Evolutionary conservation across 2,329 filamentous ascomycete species (phyloP), one percentile per base, ranked within the genome.

Genomic region (Verticillium longisporum): DNA sequence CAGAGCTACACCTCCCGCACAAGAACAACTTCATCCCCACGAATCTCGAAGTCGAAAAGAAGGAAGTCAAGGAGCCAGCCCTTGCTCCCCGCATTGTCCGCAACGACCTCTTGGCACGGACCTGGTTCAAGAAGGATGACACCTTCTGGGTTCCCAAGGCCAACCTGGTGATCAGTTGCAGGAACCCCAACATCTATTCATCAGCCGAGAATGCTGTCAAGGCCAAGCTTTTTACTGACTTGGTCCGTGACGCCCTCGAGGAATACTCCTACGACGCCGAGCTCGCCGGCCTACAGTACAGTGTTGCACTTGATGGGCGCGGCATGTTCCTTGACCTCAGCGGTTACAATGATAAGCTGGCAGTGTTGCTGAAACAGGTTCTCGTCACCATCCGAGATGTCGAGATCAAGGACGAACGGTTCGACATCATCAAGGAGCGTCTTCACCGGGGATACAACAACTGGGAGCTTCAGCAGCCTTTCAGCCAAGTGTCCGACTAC

Each of bases 71-170:
- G 32, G 85, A 90, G 67, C 89, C 92, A 1, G 80, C 88, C 0
- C 83, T 89, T 60, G 81, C 86, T 0, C 95, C 95, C 0, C 89
- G 88, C 63, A 80, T 99, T 31, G 88, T 99, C 64, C 88, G 93
- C 66, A 92, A 96, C 68, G 94, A 97, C 66, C 82, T 88, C 6
- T 78, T 87, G 37, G 87, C 91, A 1, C 87, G 93, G 34, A 89
- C 91, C 2, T 99, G 95, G 95, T 97, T 88, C 80, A 99, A 99
- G 80, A 98, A 98, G 76, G 95, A 99, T 69, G 95, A 99, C 68
- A 92, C 88, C 0, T 99, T 98, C 75, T 98, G 94, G 93, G 95
- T 98, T 10, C 95, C 95, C 9, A 97, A 96, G 74, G 95, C 91
- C 3, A 95, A 92, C 62, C 79, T 98, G 18, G 85, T 92, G 65